phyloP scores from a whole-genome alignment of 805 yeast species.

The Ogataea haglerorum region DNA sequence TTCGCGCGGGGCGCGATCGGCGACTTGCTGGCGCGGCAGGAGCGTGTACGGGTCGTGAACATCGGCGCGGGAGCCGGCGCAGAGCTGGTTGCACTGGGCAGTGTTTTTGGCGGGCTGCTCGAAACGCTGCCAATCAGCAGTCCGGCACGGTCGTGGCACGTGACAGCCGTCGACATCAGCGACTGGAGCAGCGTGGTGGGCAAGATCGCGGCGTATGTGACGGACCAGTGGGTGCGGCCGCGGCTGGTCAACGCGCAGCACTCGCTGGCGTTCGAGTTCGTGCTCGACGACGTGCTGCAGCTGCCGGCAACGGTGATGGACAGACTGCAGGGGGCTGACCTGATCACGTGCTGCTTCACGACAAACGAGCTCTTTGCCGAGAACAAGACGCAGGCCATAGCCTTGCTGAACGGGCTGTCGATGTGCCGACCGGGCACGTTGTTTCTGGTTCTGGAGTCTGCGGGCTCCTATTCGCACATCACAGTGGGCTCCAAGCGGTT shows the following conservation, averaged over 20 bases:
- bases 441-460: slow-evolving; percentile 76
- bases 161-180: slow-evolving; percentile 71
- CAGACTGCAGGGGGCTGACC: slow-evolving; percentile 33
- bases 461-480: slow-evolving; percentile 85
- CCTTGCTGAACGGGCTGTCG: slow-evolving; percentile 48
- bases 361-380: slow-evolving; percentile 82
- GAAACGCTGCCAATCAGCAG: slow-evolving; percentile 12
- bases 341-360: slow-evolving; percentile 76
- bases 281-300: slow-evolving; percentile 36
- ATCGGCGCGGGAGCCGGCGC: slow-evolving; percentile 93
- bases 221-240: slow-evolving; percentile 51
- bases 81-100: slow-evolving; percentile 63
- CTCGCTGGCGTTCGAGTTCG: slow-evolving; percentile 33
- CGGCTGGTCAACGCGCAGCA: slow-evolving; percentile 20
- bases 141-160: slow-evolving; percentile 14
- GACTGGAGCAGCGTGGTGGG: slow-evolving; percentile 63
- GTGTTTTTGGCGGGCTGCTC: slow-evolving; percentile 45
- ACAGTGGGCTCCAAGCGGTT: slow-evolving; percentile 71
- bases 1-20: slow-evolving; percentile 49
- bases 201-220: slow-evolving; percentile 42
- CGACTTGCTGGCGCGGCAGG: slow-evolving; percentile 34
- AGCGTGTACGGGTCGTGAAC: slow-evolving; percentile 41
- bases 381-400: slow-evolving; percentile 57
- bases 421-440: slow-evolving; percentile 55
- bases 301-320: slow-evolving; percentile 18